A percentile compares a stretch with the other conserved stretches of the same genome.
Evolutionary conservation across 2,329 filamentous ascomycete genomes (phyloP).

Genomic region (Beauveria rudraprayagi): DNA sequence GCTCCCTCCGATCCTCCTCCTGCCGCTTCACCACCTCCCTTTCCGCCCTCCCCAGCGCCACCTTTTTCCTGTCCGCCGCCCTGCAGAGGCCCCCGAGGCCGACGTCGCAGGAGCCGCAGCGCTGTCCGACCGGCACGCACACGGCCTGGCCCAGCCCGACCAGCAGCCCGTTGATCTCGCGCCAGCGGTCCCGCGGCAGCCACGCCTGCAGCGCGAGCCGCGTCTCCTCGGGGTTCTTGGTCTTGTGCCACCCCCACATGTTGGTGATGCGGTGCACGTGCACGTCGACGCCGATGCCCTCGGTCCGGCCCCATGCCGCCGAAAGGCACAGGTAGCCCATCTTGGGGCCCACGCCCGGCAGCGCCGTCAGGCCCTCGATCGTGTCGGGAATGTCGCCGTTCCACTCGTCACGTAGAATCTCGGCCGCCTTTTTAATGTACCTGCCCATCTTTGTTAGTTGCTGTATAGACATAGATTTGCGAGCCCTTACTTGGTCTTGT

Average conservation of each 20-base stretch:
- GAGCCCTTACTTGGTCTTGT: conserved; percentile 67
- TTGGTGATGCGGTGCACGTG: conserved; percentile 94
- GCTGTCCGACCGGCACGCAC: conserved; percentile 69
- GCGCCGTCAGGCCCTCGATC: conserved; percentile 62
- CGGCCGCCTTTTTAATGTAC: conserved; percentile 65
- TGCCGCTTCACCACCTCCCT: conserved; percentile 16
- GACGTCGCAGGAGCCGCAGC: conserved; percentile 80
- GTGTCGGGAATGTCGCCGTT: conserved; percentile 72
- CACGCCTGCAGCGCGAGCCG: conserved; percentile 67
- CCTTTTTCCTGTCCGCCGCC: conserved; percentile 58
- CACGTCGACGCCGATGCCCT: conserved; percentile 87
- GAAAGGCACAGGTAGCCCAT: conserved; percentile 88
- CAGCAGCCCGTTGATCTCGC: conserved; percentile 83
- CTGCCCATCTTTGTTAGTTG: conserved; percentile 18
- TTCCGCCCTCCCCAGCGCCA: conserved; percentile 24
- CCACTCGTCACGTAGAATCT: conserved; percentile 63
- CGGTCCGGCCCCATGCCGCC: conserved; percentile 54
- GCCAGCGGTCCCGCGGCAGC: conserved; percentile 79
- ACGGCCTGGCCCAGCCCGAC: conserved; percentile 85
- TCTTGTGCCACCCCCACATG: conserved; percentile 85
- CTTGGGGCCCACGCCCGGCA: conserved; percentile 87
- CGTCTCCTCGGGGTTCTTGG: conserved; percentile 75
- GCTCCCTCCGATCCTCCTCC: conserved; percentile 15
- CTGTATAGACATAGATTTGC: background rate
- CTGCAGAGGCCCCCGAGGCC: conserved; percentile 69